Evolutionary conservation across 768 basidiomycete genomes (phyloP), one percentile per base, ranked within the genome.

Genomic region (Xerocomus potaroensis): DNA sequence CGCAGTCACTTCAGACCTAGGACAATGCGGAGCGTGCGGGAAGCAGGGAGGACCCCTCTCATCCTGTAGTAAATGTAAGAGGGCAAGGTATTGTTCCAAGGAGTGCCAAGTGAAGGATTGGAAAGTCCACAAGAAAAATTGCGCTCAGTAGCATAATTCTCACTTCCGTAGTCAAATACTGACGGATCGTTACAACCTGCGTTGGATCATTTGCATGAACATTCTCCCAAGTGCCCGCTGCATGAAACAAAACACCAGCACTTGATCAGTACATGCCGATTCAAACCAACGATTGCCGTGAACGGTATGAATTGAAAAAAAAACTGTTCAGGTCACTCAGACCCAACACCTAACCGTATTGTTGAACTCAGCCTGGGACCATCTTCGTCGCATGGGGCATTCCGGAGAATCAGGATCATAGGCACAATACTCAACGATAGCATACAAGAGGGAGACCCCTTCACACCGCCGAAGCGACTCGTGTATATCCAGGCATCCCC

Each of bases 101-200:
- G 67, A 54, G 3, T 78, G 77, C 46, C 77, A 79, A 53, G 71
- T 64, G 48, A 55, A 60, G 33, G 68, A 77, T 40, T 79, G 77
- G 77, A 74, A 70, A 45, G 48, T 24, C 26, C 77, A 76, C 56
- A 78, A 77, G 56, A 47, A 49, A 11, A n/a, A 27, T 14, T 75
- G 73, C 24, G 31, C 21, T 24, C 26, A 10, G 35, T 56, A 31
- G 7, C 19, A 41, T n/a, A n/a, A n/a, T n/a, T n/a, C n/a, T n/a
- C n/a, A n/a, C n/a, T n/a, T n/a, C n/a, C n/a, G n/a, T n/a, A n/a
- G n/a, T n/a, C n/a, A n/a, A n/a, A n/a, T n/a, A n/a, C n/a, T n/a
- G n/a, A n/a, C n/a, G n/a, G n/a, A n/a, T n/a, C n/a, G n/a, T n/a
- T n/a, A n/a, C n/a, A n/a, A n/a, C n/a, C n/a, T n/a, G n/a, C n/a